These are phyloP conservation scores for Borealophlyctis nickersoniae DNA, from an alignment of 192 early-diverging fungal genomes.

Conservation along the genomic window DNA sequence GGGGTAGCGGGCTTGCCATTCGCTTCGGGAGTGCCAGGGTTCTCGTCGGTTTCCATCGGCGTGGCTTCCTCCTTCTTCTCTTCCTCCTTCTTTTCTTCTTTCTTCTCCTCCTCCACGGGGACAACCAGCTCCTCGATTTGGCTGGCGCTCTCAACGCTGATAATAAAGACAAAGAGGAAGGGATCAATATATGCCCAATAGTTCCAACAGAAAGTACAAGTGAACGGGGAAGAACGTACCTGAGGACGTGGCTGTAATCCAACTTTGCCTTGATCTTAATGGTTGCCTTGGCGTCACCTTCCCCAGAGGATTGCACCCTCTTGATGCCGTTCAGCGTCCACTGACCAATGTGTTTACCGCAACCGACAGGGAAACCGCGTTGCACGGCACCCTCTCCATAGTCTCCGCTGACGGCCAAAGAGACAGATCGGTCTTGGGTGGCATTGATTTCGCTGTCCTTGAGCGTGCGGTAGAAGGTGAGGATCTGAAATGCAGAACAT, in stretches of 20 bases:
- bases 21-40: neutral
- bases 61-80: conserved; percentile 50
- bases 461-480: conserved; percentile 80
- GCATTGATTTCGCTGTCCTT: conserved; percentile 56
- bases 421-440: conserved; percentile 32
- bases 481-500: conserved; percentile 38
- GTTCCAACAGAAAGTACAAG: neutral
- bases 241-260: conserved; percentile 65
- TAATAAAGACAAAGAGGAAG: conserved; percentile 58
- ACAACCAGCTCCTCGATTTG: conserved; percentile 79
- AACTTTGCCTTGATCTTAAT: conserved; percentile 91
- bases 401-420: conserved; percentile 77
- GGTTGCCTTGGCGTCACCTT: conserved; percentile 61
- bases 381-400: conserved; percentile 62
- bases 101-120: conserved; percentile 72
- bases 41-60: conserved; percentile 25
- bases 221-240: conserved; percentile 9
- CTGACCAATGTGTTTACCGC: conserved; percentile 74
- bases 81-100: conserved; percentile 49
- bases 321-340: conserved; percentile 85
- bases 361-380: conserved; percentile 68
- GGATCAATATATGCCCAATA: conserved; percentile 1
- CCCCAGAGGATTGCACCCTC: conserved; percentile 25
- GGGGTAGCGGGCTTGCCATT: conserved; percentile 26
- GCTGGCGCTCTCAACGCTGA: conserved; percentile 79